Conservation (phyloP, 306 rosid genomes). For the Rubus parviflorus region DNA sequence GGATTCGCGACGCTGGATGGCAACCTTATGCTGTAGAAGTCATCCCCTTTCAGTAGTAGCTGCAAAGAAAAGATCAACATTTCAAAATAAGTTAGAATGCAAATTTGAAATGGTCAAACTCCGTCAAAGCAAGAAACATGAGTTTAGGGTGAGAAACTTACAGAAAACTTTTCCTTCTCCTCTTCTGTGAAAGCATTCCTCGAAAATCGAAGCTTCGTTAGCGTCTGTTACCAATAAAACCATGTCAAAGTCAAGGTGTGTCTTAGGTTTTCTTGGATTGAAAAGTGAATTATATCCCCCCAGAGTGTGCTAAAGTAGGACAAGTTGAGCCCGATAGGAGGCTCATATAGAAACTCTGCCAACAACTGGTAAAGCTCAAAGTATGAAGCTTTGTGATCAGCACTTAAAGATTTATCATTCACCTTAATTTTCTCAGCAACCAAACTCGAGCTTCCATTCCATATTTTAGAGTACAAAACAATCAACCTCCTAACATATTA, state of each 20-base stretch:
- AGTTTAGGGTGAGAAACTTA: conserved; percentile 24
- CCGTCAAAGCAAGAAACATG: conserved; percentile 4
- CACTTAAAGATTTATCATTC: neutral
- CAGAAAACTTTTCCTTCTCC: conserved; percentile 65
- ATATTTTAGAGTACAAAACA: neutral
- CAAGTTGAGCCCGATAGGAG: too few species aligned
- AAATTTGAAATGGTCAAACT: neutral
- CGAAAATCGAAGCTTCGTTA: conserved; percentile 90
- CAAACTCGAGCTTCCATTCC: neutral
- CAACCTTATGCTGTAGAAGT: conserved; percentile 82
- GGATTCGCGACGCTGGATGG: conserved; percentile 73
- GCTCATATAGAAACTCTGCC: too few species aligned
- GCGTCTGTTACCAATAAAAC: conserved; percentile 55
- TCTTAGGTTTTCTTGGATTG: neutral
- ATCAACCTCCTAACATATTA: neutral
- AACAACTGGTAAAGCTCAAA: neutral
- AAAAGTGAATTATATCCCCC: too few species aligned
- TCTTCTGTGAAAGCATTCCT: conserved; percentile 59
- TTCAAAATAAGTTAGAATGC: conserved; percentile 11
- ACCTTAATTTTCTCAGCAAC: neutral
- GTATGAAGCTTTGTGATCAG: neutral
- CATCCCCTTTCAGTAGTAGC: conserved; percentile 72
- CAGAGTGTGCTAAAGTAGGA: too few species aligned
- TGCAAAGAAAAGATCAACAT: conserved; percentile 33
- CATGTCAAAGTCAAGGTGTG: conserved; percentile 13